Evolutionary conservation across 2,329 filamentous ascomycete genomes (phyloP).

Genomic region (Trichoderma oligosporum): DNA sequence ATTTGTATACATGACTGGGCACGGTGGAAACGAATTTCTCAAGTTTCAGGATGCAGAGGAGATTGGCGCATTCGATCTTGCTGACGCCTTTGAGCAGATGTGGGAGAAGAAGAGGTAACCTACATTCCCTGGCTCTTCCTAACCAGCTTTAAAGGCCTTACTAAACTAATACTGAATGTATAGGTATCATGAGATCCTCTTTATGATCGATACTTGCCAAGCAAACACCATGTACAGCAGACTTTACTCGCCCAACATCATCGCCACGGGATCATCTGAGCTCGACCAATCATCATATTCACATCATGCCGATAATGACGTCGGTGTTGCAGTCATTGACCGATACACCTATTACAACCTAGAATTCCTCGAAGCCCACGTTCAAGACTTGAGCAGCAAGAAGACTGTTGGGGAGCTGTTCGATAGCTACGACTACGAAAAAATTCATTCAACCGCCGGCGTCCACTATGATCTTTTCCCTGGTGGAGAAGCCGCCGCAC

Average conservation of each 20-base stretch:
- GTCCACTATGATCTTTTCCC: conserved; percentile 93
- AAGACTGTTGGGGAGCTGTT: conserved; percentile 91
- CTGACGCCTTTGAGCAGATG: conserved; percentile 98
- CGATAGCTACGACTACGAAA: conserved; percentile 89
- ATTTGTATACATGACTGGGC: conserved; percentile 97
- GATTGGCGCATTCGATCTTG: conserved; percentile 92
- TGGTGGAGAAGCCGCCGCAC: conserved; percentile 72
- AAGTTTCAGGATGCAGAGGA: conserved; percentile 99
- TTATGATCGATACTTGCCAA: conserved; percentile 99
- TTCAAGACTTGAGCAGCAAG: conserved; percentile 80
- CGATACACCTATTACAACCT: conserved; percentile 98
- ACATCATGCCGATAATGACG: conserved; percentile 96
- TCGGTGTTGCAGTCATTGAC: conserved; percentile 96
- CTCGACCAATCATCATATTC: conserved; percentile 96
- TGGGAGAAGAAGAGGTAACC: conserved; percentile 94
- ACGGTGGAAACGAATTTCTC: conserved; percentile 94
- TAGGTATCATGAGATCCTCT: conserved; percentile 92
- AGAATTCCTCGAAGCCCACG: conserved; percentile 89
- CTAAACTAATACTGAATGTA: neutral
- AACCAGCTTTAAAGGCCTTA: too few relatives aligned
- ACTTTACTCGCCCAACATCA: conserved; percentile 96
- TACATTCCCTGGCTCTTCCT: neutral
- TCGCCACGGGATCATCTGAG: conserved; percentile 93
- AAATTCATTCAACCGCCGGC: conserved; percentile 90
- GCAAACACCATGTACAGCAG: conserved; percentile 99